phyloP scores from a whole-genome alignment of 805 yeast genomes.

The Pichia kluyveri region DNA sequence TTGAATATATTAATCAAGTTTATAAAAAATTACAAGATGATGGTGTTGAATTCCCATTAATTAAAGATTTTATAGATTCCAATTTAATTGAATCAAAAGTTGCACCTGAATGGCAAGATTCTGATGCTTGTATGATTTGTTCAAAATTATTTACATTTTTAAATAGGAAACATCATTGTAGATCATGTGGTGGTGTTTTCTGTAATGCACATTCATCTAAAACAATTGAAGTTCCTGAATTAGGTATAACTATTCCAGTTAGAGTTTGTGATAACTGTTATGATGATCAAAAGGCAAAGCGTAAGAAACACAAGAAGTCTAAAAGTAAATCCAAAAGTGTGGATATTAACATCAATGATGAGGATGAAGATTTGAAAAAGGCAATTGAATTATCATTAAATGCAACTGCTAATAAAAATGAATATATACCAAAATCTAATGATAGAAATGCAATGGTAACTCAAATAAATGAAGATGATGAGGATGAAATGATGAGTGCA shows the following conservation, averaged over 20 bases:
- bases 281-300: slow-evolving; percentile 43
- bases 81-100: slow-evolving; percentile 75
- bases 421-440: slow-evolving; percentile 1
- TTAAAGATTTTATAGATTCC: slow-evolving; percentile 28
- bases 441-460: slow-evolving; percentile 1
- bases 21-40: slow-evolving; percentile 52
- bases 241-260: slow-evolving; percentile 84
- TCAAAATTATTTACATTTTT: slow-evolving; percentile 70
- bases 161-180: slow-evolving; percentile 91
- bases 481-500: slow-evolving; percentile 83
- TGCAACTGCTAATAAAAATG: slow-evolving; percentile 31
- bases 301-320: slow-evolving; percentile 13
- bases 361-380: slow-evolving; percentile 64
- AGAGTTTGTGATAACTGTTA: slow-evolving; percentile 90
- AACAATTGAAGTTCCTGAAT: slow-evolving; percentile 59
- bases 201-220: slow-evolving; percentile 81
- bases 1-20: slow-evolving; percentile 53
- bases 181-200: slow-evolving; percentile 94
- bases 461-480: slow-evolving; percentile 44
- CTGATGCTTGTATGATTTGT: slow-evolving; percentile 92
- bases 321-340: not conserved
- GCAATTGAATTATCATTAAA: slow-evolving; percentile 75
- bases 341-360: slow-evolving; percentile 32
- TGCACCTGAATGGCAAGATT: slow-evolving; percentile 97
- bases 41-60: slow-evolving; percentile 59